Percentiles rank a stretch among this genome's conserved stretches.
phyloP scores from a whole-genome alignment of 2,329 filamentous ascomycete species.

The Aureobasidium sp. region DNA sequence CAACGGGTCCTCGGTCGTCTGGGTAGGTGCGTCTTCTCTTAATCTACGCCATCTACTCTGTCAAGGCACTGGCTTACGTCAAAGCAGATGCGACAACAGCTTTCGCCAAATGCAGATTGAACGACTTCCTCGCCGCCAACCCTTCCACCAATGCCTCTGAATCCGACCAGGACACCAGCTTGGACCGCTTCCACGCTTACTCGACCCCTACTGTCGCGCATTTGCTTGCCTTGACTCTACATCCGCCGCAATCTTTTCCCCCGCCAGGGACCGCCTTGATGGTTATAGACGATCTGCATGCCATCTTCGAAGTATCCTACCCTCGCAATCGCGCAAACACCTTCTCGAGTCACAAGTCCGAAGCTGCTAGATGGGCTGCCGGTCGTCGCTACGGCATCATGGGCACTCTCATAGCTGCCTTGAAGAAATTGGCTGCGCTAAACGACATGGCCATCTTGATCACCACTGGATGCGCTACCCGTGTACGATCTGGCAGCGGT shows the following conservation, averaged over 20 bases:
- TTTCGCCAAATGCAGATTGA: constrained; percentile 40
- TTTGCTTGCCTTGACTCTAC: constrained; percentile 62
- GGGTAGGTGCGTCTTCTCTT: constrained; percentile 59
- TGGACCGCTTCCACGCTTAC: constrained; percentile 53
- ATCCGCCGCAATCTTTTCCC: constrained; percentile 56
- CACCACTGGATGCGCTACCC: constrained; percentile 74
- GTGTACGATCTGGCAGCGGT: constrained; percentile 49
- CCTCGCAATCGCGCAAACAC: constrained; percentile 41
- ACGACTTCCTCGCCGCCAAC: constrained; percentile 28
- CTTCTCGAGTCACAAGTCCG: constrained; percentile 17
- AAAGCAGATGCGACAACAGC: constrained; percentile 40
- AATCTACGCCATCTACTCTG: background rate
- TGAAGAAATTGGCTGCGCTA: constrained; percentile 65
- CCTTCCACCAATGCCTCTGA: constrained; percentile 5
- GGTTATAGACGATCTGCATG: constrained; percentile 70
- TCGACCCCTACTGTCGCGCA: constrained; percentile 51
- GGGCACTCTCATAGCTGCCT: constrained; percentile 50
- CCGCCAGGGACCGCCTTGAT: constrained; percentile 57
- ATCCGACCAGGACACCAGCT: background rate
- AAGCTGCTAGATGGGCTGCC: constrained; percentile 40
- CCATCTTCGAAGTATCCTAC: constrained; percentile 67
- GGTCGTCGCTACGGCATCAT: constrained; percentile 52
- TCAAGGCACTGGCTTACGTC: background rate
- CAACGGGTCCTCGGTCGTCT: constrained; percentile 57
- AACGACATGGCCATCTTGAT: constrained; percentile 65